These are phyloP conservation scores for Sequoia sempervirens DNA, from an alignment of 75 land plant genomes.

Conservation along the genomic window DNA sequence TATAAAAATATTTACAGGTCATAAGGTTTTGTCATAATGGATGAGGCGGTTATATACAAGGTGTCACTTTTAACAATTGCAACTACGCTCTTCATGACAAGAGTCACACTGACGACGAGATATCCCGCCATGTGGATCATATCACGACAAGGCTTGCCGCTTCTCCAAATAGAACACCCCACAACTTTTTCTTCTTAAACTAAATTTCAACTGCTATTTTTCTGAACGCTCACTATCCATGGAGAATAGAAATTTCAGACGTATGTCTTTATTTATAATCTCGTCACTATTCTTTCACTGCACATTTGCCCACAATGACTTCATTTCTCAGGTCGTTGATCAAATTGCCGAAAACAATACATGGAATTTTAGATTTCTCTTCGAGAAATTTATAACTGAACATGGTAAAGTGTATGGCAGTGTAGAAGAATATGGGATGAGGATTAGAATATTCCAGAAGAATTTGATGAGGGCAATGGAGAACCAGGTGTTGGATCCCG, in stretches of 20 bases:
- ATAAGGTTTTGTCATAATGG: too few relatives aligned
- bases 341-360: not conserved
- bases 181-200: not conserved
- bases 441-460: slow-evolving; percentile 27
- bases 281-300: not conserved
- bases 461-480: slow-evolving; percentile 24
- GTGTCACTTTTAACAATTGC: too few relatives aligned
- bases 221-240: not conserved
- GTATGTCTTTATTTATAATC: not conserved
- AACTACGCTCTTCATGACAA: too few relatives aligned
- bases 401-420: slow-evolving; percentile 25
- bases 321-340: slow-evolving; percentile 2
- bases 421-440: slow-evolving; percentile 20
- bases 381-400: slow-evolving; percentile 15
- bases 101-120: too few relatives aligned
- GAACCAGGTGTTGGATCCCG: slow-evolving; percentile 43
- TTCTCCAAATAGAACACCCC: not conserved
- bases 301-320: not conserved
- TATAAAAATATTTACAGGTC: too few relatives aligned
- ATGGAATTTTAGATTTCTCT: not conserved
- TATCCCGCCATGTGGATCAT: too few relatives aligned
- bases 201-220: not conserved
- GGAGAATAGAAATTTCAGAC: not conserved
- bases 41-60: too few relatives aligned
- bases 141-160: not conserved